These are phyloP conservation scores for Fusarium armeniacum DNA, from an alignment of 2,329 filamentous ascomycete genomes.

Conservation along the genomic window DNA sequence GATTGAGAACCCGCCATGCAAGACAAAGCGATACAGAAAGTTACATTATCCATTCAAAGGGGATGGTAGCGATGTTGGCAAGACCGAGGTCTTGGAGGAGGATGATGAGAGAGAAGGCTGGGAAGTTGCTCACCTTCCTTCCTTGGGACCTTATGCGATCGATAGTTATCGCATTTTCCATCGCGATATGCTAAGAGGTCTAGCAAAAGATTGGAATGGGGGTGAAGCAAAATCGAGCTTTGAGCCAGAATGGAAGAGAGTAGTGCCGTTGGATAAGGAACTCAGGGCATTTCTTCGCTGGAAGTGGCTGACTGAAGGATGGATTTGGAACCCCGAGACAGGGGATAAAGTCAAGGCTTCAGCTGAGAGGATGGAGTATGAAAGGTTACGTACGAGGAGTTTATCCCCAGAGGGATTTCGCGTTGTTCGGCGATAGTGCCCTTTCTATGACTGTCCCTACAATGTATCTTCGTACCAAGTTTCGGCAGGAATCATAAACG, in stretches of 20 bases:
- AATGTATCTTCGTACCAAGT: not conserved
- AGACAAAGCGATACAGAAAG: conserved; percentile 23
- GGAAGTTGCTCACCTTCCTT: conserved; percentile 37
- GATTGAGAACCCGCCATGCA: conserved; percentile 15
- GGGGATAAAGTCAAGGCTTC: conserved; percentile 1
- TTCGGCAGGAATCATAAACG: too few species aligned
- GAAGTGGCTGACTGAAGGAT: conserved; percentile 39
- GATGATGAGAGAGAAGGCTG: conserved; percentile 30
- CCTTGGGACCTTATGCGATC: conserved; percentile 34
- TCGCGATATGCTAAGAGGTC: conserved; percentile 17
- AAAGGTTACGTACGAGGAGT: not conserved
- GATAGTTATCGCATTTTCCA: conserved; percentile 42
- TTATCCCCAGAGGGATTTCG: conserved; percentile 12
- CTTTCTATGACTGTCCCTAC: too few species aligned
- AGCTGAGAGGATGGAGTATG: not conserved
- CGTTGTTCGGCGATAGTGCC: not conserved
- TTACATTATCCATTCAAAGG: conserved; percentile 31
- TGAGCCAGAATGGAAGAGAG: conserved; percentile 39
- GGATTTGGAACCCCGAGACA: conserved; percentile 39
- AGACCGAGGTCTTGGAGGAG: conserved; percentile 16
- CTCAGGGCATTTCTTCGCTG: conserved; percentile 29
- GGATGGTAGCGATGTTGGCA: conserved; percentile 16
- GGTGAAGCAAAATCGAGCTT: not conserved
- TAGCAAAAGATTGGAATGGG: conserved; percentile 21
- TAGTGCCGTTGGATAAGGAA: conserved; percentile 37